Percentiles rank a stretch among this genome's conserved stretches.
These are phyloP conservation scores for Calonectria pauciramosa DNA, from an alignment of 2,329 filamentous ascomycete species.

Conservation along the genomic window DNA sequence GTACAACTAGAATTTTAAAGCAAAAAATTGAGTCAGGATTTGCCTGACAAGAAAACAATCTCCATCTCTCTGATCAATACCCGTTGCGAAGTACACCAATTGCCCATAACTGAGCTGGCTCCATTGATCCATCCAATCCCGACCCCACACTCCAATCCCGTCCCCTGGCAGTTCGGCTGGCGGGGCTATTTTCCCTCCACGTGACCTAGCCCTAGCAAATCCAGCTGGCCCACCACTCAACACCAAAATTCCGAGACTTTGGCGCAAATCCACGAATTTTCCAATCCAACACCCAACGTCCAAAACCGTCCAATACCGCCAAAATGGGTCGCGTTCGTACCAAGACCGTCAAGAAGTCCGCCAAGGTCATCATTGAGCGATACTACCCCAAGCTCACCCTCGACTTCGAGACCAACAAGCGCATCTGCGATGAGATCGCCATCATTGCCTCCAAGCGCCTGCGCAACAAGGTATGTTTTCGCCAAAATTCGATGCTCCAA, in stretches of 20 bases:
- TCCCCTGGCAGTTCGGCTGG: not conserved
- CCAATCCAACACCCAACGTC: slow-evolving; percentile 52
- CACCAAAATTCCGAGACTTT: slow-evolving; percentile 46
- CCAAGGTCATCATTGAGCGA: slow-evolving; percentile 99
- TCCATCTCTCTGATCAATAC: not conserved
- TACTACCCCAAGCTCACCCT: slow-evolving; percentile 98
- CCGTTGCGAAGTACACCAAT: not conserved
- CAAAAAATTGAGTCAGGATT: slow-evolving; percentile 29
- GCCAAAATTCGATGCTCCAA: slow-evolving; percentile 26
- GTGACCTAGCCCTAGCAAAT: slow-evolving; percentile 51
- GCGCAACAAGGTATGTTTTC: slow-evolving; percentile 88
- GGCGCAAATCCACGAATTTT: slow-evolving; percentile 43
- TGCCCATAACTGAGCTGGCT: not conserved
- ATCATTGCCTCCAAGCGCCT: slow-evolving; percentile 99
- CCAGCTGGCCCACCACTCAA: slow-evolving; percentile 38
- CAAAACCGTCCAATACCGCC: slow-evolving; percentile 62
- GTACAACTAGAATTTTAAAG: slow-evolving; percentile 50
- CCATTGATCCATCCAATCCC: not conserved
- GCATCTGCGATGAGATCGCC: slow-evolving; percentile 99
- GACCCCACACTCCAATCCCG: not conserved
- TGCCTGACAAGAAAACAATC: slow-evolving; percentile 35
- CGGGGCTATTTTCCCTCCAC: slow-evolving; percentile 34
- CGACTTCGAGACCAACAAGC: slow-evolving; percentile 99
- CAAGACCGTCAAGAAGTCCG: slow-evolving; percentile 81
- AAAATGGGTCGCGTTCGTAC: slow-evolving; percentile 80